Base-by-base conservation (phyloP, 305 asterid species). In the Fraxinus angustifolia region DNA sequence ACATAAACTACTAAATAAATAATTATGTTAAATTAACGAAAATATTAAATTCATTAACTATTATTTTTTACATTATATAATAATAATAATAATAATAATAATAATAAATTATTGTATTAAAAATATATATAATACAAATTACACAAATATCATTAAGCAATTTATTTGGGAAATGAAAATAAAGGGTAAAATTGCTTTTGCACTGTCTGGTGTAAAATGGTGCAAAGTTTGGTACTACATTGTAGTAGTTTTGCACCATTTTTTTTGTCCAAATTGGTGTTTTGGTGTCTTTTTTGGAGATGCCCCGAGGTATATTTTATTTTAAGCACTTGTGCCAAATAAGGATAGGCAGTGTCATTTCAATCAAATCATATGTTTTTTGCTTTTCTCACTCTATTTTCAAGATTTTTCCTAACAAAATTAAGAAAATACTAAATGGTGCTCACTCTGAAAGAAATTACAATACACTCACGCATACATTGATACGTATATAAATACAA, bases 301-400 rank as follows among this genome's bases (percentile, higher is more conserved):
- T 38, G 45, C 12, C 2, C 45, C 2, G 12, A 8, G 45, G 12
- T 38, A 11, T 1, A 2, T 17, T 56, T 56, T 17, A 17, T 56
- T 56, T 17, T 10, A 67, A 12, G 73, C 73, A 3, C 34, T 4
- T 11, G 3, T 11, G 78, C 68, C 58, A 70, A 80, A 71, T 67
- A 83, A 60, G 34, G 79, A 19, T 80, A 87, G 80, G 86, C 86
- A 78, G 26, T 23, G 89, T 86, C 90, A 73, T 82, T 60, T 88
- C 90, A 85, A 76, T 88, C 90, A 82, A 80, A 40, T 82, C 88
- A 74, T 31, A 76, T 67, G 40, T 36, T 79, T 74, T 79, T 16
- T 73, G 73, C 71, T 77, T 81, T 70, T 16, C 60, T 58, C 84
- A 10, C 40, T 4, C 6, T 11, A 30, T 68, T 30, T 68, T 67